Base-by-base conservation (phyloP, 345 rosid species). In the Viola odorata region DNA sequence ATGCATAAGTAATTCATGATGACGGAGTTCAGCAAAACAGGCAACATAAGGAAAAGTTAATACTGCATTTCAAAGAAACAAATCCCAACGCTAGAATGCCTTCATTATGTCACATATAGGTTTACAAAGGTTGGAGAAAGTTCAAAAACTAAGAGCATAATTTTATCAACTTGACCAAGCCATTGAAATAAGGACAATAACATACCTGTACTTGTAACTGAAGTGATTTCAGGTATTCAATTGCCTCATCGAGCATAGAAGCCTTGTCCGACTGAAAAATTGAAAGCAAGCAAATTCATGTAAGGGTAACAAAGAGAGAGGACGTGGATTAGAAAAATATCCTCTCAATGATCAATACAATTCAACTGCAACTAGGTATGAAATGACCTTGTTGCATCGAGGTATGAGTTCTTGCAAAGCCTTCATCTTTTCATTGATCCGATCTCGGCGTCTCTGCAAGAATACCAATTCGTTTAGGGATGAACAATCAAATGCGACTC, bases 241-340 rank as follows among this genome's bases (percentile, higher is more conserved):
- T 91, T 41, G 96, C 96, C 71, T 91, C 98, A 50, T 89, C 98
- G 57, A 91, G 77, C 85, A 91, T 85, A 13, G 96, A 91, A 67
- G 96, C 96, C 74, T 91, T 91, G 65, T 91, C 98, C 41, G 95
- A 84, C 96, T 91, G 80, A 58, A 50, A 65, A 62, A 61, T 32
- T 8, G 23, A 50, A 62, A 36, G 48, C 16, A 12, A 11, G 40
- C 12, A 44, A 39, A 57, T 12, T 41, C 48, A 47, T 16, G 42
- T 11, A 0, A 37, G 50, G 37, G 52, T 9, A 37, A 23, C 32
- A 23, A 23, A 23, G 32, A 23, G 32, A 23, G 1, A 23, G 32
- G 32, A 23, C 32, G 2, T 23, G 32, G 32, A 23, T 1, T 23
- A 23, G 32, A 23, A 2, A 23, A 23, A 23, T 23, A 23, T 23